phyloP scores from a whole-genome alignment of 257 asterid genomes.

The Nicotiana otophora region DNA sequence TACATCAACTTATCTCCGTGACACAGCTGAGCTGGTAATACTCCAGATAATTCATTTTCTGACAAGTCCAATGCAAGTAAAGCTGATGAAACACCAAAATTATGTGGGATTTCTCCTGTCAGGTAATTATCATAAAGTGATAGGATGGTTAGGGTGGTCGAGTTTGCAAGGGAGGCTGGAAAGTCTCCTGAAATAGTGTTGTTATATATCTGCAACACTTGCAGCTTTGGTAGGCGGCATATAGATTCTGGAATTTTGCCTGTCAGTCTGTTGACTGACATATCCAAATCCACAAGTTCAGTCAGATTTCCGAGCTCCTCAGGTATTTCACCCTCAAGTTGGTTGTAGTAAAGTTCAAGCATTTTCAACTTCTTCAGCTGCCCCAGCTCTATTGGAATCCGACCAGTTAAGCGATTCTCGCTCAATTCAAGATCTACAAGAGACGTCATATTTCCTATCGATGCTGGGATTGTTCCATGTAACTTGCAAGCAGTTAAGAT shows the following conservation, averaged over 20 bases:
- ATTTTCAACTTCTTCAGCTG: conserved; percentile 39
- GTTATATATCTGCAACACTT: conserved; percentile 63
- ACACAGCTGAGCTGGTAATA: conserved; percentile 61
- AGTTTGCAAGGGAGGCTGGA: conserved; percentile 50
- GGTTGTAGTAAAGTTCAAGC: conserved; percentile 83
- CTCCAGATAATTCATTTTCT: conserved; percentile 61
- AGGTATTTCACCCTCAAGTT: conserved; percentile 65
- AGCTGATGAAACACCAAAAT: conserved; percentile 51
- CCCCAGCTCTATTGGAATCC: conserved; percentile 57
- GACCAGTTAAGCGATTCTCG: conserved; percentile 54
- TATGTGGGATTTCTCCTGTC: conserved; percentile 59
- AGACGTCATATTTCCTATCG: conserved; percentile 61
- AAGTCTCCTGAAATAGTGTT: conserved; percentile 63
- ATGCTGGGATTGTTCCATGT: conserved; percentile 43
- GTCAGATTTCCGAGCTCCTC: conserved; percentile 70
- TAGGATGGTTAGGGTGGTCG: conserved; percentile 46
- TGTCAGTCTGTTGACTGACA: conserved; percentile 60
- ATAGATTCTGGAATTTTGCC: conserved; percentile 55
- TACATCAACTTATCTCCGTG: conserved; percentile 53
- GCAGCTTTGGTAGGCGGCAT: conserved; percentile 55
- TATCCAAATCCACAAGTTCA: conserved; percentile 45
- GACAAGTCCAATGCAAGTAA: conserved; percentile 66
- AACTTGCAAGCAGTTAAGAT: conserved; percentile 53
- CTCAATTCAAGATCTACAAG: conserved; percentile 68
- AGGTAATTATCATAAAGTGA: conserved; percentile 63